Evolutionary conservation across 23 red algal species (phyloP).

Genomic region (Cyanidioschyzon merolae): DNA sequence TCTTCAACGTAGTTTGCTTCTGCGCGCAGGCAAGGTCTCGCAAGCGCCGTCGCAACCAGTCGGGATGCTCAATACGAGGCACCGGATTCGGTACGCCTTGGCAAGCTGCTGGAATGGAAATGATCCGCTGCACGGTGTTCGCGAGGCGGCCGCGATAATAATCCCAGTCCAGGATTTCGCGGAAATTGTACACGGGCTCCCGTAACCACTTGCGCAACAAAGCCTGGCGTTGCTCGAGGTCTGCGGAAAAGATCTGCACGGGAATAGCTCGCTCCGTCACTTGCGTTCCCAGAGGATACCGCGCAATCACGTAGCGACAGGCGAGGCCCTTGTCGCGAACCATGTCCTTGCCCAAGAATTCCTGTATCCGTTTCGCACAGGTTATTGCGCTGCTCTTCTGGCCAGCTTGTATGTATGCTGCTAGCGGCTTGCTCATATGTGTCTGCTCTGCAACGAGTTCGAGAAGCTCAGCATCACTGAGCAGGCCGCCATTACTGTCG

Average conservation of each 20-base stretch:
- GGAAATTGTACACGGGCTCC: constrained; percentile 34
- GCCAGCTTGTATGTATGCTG: constrained; percentile 53
- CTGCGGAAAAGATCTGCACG: constrained; percentile 66
- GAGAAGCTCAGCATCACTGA: constrained; percentile 53
- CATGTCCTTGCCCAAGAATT: constrained; percentile 65
- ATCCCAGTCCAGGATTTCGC: constrained; percentile 79
- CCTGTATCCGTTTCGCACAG: constrained; percentile 73
- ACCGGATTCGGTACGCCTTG: constrained; percentile 77
- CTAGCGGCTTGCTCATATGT: constrained; percentile 79
- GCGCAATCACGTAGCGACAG: constrained; percentile 68
- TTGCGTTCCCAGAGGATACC: constrained; percentile 53
- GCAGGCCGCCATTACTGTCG: constrained; percentile 45
- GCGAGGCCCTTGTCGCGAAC: constrained; percentile 68
- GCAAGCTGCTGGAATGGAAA: constrained; percentile 82
- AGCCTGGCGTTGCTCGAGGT: constrained; percentile 23
- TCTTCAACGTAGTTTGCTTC: constrained; percentile 48
- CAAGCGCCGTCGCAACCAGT: constrained; percentile 60
- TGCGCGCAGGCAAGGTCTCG: constrained; percentile 36
- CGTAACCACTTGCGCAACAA: constrained; percentile 69
- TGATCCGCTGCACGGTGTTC: constrained; percentile 71
- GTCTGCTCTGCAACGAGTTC: constrained; percentile 91
- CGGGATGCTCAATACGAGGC: constrained; percentile 64
- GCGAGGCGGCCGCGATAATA: constrained; percentile 84
- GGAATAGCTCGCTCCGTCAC: constrained; percentile 84
- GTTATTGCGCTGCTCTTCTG: constrained; percentile 94